phyloP scores from a whole-genome alignment of 2,329 filamentous ascomycete species.

The Botrytis porri region DNA sequence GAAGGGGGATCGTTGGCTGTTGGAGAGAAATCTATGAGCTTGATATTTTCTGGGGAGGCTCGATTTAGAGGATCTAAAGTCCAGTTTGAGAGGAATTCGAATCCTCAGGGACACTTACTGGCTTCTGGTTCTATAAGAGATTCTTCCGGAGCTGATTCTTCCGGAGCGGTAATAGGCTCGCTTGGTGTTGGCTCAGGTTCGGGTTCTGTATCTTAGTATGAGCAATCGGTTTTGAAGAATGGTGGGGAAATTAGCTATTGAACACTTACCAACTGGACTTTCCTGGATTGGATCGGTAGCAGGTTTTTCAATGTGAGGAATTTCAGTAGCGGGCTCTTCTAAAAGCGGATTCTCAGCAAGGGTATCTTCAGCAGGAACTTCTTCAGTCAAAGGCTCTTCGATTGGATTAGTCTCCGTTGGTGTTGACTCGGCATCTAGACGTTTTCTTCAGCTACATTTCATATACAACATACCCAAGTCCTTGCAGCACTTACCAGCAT shows the following conservation, averaged over 20 bases:
- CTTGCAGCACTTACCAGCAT: neutral
- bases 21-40: neutral
- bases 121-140: neutral
- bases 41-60: neutral
- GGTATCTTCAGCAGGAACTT: neutral
- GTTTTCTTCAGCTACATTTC: neutral
- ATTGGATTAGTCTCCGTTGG: neutral
- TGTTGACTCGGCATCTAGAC: neutral
- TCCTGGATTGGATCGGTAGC: neutral
- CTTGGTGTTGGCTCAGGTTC: neutral
- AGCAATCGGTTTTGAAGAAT: neutral
- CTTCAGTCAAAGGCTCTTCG: neutral
- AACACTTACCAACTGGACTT: neutral
- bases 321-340: neutral
- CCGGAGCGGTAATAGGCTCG: neutral
- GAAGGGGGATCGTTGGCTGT: neutral
- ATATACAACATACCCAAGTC: neutral
- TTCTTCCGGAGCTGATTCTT: neutral
- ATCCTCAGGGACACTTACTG: constrained; percentile 5
- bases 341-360: neutral
- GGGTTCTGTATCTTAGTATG: neutral
- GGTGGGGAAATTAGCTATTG: neutral
- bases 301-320: neutral
- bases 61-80: neutral
- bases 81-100: neutral